Percentiles rank a stretch among this genome's conserved stretches.
phyloP scores from a whole-genome alignment of 1,284 basidiomycete genomes.

The Melampsora abietis-canadensis region DNA sequence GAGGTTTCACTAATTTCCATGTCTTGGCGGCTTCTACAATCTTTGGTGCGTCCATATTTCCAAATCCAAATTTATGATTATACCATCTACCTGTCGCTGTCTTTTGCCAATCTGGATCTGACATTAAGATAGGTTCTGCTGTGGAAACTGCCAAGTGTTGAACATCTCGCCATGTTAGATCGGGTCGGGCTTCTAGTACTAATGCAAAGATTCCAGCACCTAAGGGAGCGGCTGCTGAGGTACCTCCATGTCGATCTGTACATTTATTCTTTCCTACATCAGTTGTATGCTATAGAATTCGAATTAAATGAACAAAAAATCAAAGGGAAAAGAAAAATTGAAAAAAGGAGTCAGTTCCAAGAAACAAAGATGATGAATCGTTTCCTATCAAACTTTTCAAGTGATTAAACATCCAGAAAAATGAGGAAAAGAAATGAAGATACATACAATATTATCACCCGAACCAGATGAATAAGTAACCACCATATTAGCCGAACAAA shows the following conservation, averaged over 20 bases:
- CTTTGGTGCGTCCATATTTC: slow-evolving; percentile 75
- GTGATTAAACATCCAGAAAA: background rate
- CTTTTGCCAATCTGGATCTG: slow-evolving; percentile 91
- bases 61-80: slow-evolving; percentile 98
- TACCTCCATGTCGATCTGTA: slow-evolving; percentile 82
- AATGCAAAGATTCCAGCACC: slow-evolving; percentile 87
- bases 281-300: slow-evolving; percentile 74
- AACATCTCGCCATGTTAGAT: slow-evolving; percentile 93
- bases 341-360: background rate
- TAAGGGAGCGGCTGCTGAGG: slow-evolving; percentile 94
- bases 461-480: slow-evolving; percentile 96
- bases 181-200: slow-evolving; percentile 77
- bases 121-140: slow-evolving; percentile 73
- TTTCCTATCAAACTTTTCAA: background rate
- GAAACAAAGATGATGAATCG: background rate
- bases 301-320: background rate
- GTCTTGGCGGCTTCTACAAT: slow-evolving; percentile 76
- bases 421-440: background rate
- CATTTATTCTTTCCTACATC: slow-evolving; percentile 85
- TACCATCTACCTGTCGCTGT: slow-evolving; percentile 75
- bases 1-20: slow-evolving; percentile 89
- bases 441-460: slow-evolving; percentile 80
- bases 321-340: background rate
- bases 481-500: slow-evolving; percentile 93
- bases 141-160: slow-evolving; percentile 84